Conservation (phyloP, 306 rosid species). For the Castanea sativa region DNA sequence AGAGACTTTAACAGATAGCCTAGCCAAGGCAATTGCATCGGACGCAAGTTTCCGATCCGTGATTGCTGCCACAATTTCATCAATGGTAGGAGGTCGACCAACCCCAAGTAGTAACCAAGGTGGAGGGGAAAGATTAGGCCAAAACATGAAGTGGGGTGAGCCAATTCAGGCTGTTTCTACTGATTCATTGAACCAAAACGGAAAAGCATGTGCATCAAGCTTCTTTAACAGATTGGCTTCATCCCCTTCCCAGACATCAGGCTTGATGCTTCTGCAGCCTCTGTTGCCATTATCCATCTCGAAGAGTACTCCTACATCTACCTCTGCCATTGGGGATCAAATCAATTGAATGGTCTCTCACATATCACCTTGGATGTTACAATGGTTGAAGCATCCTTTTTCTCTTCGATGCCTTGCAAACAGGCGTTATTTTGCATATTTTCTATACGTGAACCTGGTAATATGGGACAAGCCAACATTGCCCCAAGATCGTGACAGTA, state of each 20-base stretch:
- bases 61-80: constrained; percentile 56
- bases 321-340: constrained; percentile 8
- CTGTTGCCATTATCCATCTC: constrained; percentile 23
- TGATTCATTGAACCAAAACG: constrained; percentile 28
- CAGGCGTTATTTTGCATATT: neutral
- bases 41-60: constrained; percentile 52
- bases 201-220: constrained; percentile 24
- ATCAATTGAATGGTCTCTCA: constrained; percentile 11
- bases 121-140: constrained; percentile 24
- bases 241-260: constrained; percentile 27
- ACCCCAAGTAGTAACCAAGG: constrained; percentile 16
- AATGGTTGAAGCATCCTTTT: neutral
- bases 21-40: constrained; percentile 55
- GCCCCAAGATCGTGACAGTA: neutral
- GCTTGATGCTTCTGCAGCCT: constrained; percentile 31
- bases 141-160: constrained; percentile 30
- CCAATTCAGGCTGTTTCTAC: constrained; percentile 17
- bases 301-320: constrained; percentile 15
- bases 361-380: neutral
- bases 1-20: constrained; percentile 46
- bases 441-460: neutral
- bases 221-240: constrained; percentile 33
- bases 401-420: neutral
- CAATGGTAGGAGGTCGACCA: constrained; percentile 47
- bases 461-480: neutral